Evolutionary conservation across 306 rosid species (phyloP).

Genomic region (Gynostemma pentaphyllum): DNA sequence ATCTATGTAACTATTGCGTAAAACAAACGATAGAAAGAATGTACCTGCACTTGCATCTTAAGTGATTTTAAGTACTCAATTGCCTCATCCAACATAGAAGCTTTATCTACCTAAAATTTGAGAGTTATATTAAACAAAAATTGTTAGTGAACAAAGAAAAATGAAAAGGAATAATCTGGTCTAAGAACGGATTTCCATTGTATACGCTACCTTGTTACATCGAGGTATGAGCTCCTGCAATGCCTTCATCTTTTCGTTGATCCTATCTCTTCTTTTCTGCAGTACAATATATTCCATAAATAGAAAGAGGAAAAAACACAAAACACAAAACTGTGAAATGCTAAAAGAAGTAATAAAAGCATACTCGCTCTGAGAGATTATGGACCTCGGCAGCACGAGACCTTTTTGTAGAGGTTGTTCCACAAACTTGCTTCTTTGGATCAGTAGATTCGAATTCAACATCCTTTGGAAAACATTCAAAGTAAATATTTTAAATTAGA

Average conservation of each 20-base stretch:
- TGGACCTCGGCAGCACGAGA: slow-evolving; percentile 82
- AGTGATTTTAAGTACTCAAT: slow-evolving; percentile 78
- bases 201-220: slow-evolving; percentile 55
- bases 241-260: slow-evolving; percentile 79
- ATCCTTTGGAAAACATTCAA: slow-evolving; percentile 29
- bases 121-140: neutral
- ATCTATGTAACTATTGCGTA: neutral
- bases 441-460: slow-evolving; percentile 38
- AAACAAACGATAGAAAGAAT: neutral
- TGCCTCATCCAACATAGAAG: slow-evolving; percentile 92
- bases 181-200: neutral
- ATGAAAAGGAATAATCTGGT: neutral
- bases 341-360: slow-evolving; percentile 2
- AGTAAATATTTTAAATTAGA: neutral
- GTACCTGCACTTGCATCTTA: slow-evolving; percentile 79
- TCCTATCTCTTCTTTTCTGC: slow-evolving; percentile 87
- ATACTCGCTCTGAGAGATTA: slow-evolving; percentile 87
- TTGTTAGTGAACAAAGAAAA: slow-evolving; percentile 5
- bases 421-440: slow-evolving; percentile 37
- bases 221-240: slow-evolving; percentile 81
- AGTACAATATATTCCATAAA: slow-evolving; percentile 5
- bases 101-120: slow-evolving; percentile 66
- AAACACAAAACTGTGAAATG: neutral
- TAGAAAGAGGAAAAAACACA: slow-evolving; percentile 3
- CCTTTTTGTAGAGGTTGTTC: slow-evolving; percentile 47